These are phyloP conservation scores for Globisporangium mamillatum DNA, from an alignment of 352 stramenopile genomes.

Conservation along the genomic window DNA sequence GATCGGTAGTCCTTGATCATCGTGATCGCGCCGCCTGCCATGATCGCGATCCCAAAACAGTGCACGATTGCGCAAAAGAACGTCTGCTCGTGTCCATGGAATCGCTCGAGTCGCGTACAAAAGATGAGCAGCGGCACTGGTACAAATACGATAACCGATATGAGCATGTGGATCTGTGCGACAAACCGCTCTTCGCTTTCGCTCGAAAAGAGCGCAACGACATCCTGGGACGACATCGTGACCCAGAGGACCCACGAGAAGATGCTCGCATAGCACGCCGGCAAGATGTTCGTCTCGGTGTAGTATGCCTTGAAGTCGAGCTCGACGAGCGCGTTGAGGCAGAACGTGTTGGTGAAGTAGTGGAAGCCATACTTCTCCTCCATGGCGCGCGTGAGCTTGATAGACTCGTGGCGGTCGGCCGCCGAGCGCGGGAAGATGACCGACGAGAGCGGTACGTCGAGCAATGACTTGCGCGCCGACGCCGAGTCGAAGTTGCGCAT, in stretches of 20 bases:
- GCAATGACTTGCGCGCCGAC: constrained; percentile 42
- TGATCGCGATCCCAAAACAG: constrained; percentile 56
- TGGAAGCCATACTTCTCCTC: constrained; percentile 84
- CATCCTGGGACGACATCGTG: constrained; percentile 35
- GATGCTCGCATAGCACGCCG: constrained; percentile 60
- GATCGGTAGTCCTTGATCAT: constrained; percentile 39
- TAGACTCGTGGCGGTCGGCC: constrained; percentile 60
- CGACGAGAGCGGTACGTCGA: constrained; percentile 60
- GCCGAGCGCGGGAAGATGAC: constrained; percentile 75
- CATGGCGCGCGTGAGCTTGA: constrained; percentile 59
- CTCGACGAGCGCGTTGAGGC: constrained; percentile 48
- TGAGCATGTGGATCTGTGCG: constrained; percentile 32
- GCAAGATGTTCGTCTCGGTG: constrained; percentile 62
- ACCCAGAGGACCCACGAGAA: constrained; percentile 61
- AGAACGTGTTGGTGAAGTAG: constrained; percentile 78
- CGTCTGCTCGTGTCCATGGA: constrained; percentile 54
- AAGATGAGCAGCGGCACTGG: constrained; percentile 56
- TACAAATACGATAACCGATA: constrained; percentile 54
- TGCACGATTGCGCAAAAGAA: constrained; percentile 65
- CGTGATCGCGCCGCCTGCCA: constrained; percentile 45
- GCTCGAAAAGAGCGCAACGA: constrained; percentile 39
- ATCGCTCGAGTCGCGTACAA: constrained; percentile 47
- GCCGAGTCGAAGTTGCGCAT: constrained; percentile 1
- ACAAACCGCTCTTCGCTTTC: constrained; percentile 30
- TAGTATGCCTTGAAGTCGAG: constrained; percentile 82